Percentiles rank a stretch among this genome's conserved stretches.
phyloP scores from a whole-genome alignment of 2,329 filamentous ascomycete genomes.

The Diplodia mutila region DNA sequence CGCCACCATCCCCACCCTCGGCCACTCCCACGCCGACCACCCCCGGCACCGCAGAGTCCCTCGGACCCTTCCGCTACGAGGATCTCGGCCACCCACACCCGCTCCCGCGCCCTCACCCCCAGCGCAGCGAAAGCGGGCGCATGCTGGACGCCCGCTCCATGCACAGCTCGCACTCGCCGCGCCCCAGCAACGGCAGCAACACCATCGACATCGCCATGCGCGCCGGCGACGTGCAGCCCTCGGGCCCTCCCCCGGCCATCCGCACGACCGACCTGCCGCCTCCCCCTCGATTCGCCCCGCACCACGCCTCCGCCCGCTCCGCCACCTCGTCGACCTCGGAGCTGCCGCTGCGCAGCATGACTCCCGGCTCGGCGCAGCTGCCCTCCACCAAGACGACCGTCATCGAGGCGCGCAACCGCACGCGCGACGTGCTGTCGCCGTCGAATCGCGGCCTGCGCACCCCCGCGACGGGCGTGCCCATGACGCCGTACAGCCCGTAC shows the following conservation, averaged over 20 bases:
- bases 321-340: conserved; percentile 29
- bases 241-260: conserved; percentile 15
- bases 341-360: conserved; percentile 43
- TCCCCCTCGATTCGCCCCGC: conserved; percentile 17
- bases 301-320: conserved; percentile 16
- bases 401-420: conserved; percentile 36
- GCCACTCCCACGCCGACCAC: conserved; percentile 33
- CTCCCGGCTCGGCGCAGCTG: conserved; percentile 33
- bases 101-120: conserved; percentile 39
- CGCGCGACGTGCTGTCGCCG: conserved; percentile 9
- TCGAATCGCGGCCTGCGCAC: conserved; percentile 43
- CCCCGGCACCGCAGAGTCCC: conserved; percentile 35
- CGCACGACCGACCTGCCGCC: conserved; percentile 2
- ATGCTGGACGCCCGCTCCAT: conserved; percentile 12
- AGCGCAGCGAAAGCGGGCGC: conserved; percentile 32
- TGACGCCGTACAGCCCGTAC: conserved; percentile 77
- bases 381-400: conserved; percentile 49
- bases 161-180: conserved; percentile 4
- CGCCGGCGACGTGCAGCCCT: conserved; percentile 1
- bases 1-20: conserved; percentile 52
- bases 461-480: conserved; percentile 59
- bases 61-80: conserved; percentile 38
- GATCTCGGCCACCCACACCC: conserved; percentile 38
- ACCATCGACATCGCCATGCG: conserved; percentile 23
- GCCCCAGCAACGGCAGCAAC: conserved; percentile 21